Percentiles rank a stretch among this genome's conserved stretches.
phyloP scores from a whole-genome alignment of 2,329 filamentous ascomycete genomes.

The Sporothrix euskadiensis region DNA sequence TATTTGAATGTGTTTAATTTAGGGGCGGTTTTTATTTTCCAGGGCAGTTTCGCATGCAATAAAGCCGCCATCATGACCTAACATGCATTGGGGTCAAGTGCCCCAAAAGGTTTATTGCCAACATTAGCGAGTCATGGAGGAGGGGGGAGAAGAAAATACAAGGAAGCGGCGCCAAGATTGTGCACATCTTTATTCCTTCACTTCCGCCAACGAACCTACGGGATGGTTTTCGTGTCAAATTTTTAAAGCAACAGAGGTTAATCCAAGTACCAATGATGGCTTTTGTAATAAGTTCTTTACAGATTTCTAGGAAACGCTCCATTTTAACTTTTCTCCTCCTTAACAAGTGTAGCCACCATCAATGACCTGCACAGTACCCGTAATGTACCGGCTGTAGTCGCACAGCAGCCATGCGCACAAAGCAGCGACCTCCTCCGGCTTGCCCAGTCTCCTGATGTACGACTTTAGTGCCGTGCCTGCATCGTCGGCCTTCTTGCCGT shows the following conservation, averaged over 20 bases:
- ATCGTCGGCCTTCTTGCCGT: not conserved
- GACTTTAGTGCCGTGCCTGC: not conserved
- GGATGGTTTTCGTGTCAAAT: no score
- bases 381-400: not conserved
- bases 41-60: not conserved
- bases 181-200: no score
- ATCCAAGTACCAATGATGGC: no score
- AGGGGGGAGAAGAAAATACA: no score
- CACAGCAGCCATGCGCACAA: constrained; percentile 6
- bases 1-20: not conserved
- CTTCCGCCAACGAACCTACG: no score
- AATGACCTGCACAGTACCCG: constrained; percentile 6
- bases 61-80: not conserved
- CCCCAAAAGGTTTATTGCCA: not conserved
- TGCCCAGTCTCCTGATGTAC: not conserved
- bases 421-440: constrained; percentile 1
- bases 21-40: not conserved
- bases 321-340: not conserved
- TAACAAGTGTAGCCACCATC: constrained; percentile 41
- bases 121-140: not conserved
- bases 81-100: not conserved
- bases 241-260: no score
- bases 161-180: no score
- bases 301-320: no score
- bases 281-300: no score